Conservation (phyloP, 768 basidiomycete genomes). For the Trichaptum fuscoviolaceum region DNA sequence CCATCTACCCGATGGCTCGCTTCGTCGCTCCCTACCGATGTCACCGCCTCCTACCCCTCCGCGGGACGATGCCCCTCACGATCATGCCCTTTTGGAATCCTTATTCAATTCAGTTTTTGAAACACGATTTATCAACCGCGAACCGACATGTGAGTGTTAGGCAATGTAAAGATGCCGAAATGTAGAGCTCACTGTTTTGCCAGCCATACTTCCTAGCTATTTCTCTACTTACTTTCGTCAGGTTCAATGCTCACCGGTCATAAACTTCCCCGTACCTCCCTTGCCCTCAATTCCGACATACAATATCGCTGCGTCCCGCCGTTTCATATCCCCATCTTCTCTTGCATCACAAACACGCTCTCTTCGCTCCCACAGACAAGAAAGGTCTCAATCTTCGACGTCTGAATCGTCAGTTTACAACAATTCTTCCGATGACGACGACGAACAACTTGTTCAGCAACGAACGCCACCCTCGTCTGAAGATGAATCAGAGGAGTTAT, state of each 20-base stretch:
- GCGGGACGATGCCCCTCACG: slow-evolving; percentile 40
- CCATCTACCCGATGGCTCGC: slow-evolving; percentile 45
- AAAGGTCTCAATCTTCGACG: neutral
- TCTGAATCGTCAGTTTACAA: neutral
- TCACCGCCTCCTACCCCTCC: slow-evolving; percentile 30
- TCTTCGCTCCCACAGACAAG: neutral
- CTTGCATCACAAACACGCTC: neutral
- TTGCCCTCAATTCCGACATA: slow-evolving; percentile 48
- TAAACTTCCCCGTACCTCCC: slow-evolving; percentile 66
- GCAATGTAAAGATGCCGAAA: neutral
- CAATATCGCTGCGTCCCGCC: neutral
- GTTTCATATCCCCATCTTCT: neutral
- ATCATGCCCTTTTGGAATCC: slow-evolving; percentile 66
- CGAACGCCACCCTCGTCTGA: slow-evolving; percentile 1
- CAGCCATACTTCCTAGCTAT: slow-evolving; percentile 63
- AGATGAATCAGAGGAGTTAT: neutral
- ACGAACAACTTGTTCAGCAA: neutral
- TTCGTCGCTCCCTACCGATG: slow-evolving; percentile 26
- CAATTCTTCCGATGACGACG: neutral
- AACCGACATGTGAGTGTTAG: slow-evolving; percentile 51
- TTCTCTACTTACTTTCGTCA: slow-evolving; percentile 69
- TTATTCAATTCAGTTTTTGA: slow-evolving; percentile 64
- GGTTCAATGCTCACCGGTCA: slow-evolving; percentile 52
- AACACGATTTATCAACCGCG: slow-evolving; percentile 65
- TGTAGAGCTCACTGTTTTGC: neutral